A percentile compares a stretch with the other conserved stretches of the same genome.
phyloP scores from a whole-genome alignment of 306 rosid species.

The cucumber (Cucumis sativus) region DNA sequence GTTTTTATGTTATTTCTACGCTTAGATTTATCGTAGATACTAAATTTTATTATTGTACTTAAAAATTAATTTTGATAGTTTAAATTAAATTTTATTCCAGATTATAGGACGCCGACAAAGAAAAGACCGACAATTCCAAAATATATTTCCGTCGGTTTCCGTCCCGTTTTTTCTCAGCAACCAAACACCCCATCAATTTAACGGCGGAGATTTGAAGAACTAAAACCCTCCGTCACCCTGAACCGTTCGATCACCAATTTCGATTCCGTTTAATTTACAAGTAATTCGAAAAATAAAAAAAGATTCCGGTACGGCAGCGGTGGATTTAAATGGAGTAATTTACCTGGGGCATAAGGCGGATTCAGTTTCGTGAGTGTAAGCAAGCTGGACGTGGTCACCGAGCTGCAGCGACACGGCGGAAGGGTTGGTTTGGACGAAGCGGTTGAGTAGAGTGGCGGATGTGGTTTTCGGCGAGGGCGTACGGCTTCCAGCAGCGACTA shows the following conservation, averaged over 20 bases:
- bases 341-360: conserved; percentile 73
- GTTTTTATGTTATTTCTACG: too few relatives aligned
- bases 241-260: background rate
- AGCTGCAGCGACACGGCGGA: conserved; percentile 55
- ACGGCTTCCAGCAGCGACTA: conserved; percentile 77
- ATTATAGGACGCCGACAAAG: background rate
- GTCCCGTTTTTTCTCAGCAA: background rate
- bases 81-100: background rate
- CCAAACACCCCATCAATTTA: background rate
- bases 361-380: conserved; percentile 64
- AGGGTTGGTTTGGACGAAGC: conserved; percentile 35
- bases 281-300: background rate
- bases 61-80: background rate
- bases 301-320: background rate
- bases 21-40: too few relatives aligned
- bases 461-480: conserved; percentile 81
- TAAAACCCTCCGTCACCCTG: background rate
- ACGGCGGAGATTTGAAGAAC: background rate
- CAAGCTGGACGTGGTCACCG: conserved; percentile 60
- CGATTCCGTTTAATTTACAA: background rate
- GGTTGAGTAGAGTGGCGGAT: conserved; percentile 41
- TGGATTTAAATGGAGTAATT: background rate
- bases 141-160: background rate
- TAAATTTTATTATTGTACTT: too few relatives aligned
- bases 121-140: background rate